Conservation (phyloP, 23 red algal genomes). For the Gracilaria domingensis region DNA sequence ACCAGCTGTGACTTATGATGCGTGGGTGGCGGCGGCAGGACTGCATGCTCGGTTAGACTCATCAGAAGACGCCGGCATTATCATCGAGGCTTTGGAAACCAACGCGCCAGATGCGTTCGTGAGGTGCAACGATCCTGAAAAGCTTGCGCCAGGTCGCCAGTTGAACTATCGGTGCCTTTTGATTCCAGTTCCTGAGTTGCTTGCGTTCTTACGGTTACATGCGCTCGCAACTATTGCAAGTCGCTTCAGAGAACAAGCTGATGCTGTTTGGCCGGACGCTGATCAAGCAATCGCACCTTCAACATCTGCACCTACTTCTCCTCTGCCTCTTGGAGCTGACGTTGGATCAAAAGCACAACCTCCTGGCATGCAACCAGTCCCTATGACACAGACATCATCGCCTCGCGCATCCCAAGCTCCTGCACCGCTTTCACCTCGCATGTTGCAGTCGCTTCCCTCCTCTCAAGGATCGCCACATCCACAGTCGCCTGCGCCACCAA, state of each 20-base stretch:
- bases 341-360: conserved; percentile 3
- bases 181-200: conserved; percentile 74
- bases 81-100: conserved; percentile 80
- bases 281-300: conserved; percentile 31
- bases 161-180: conserved; percentile 48
- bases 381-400: conserved; percentile 10
- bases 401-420: conserved; percentile 14
- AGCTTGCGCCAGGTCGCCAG: conserved; percentile 47
- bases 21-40: conserved; percentile 67
- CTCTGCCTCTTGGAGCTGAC: conserved; percentile 1
- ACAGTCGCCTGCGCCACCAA: conserved; percentile 24
- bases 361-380: neutral
- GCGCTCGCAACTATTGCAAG: conserved; percentile 56
- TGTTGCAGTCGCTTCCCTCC: conserved; percentile 11
- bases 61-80: conserved; percentile 67
- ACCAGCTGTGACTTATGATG: conserved; percentile 74
- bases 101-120: conserved; percentile 73
- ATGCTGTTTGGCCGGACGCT: conserved; percentile 74
- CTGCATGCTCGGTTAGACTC: conserved; percentile 68
- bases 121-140: conserved; percentile 46
- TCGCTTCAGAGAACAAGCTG: conserved; percentile 67
- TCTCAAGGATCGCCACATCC: conserved; percentile 11
- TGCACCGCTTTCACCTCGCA: conserved; percentile 18
- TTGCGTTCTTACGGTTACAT: conserved; percentile 69
- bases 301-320: neutral